Conservation (phyloP, 129 eudicot species). For the Rutidosis leptorrhynchoides region DNA sequence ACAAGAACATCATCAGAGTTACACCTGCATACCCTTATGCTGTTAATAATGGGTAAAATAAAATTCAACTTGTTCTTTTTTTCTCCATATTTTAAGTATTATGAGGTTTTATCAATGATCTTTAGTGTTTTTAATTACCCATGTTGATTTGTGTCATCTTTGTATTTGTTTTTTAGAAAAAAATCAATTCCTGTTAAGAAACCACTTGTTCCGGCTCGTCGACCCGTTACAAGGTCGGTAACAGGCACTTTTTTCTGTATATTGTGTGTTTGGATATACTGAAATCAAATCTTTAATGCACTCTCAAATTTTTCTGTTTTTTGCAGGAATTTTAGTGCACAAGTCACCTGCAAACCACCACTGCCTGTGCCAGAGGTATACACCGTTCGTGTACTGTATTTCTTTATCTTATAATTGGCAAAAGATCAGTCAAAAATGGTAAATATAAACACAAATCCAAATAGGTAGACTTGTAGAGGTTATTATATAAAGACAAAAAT, state of each 20-base stretch:
- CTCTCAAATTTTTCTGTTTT: conserved; percentile 6
- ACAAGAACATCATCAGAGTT: conserved; percentile 51
- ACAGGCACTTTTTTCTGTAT: conserved; percentile 20
- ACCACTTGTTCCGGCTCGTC: conserved; percentile 57
- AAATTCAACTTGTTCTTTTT: conserved; percentile 14
- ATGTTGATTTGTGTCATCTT: conserved; percentile 6
- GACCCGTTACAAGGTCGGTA: conserved; percentile 79
- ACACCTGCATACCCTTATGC: conserved; percentile 42
- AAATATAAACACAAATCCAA: neutral
- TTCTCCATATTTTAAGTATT: neutral
- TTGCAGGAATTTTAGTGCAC: conserved; percentile 72
- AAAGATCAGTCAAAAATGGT: neutral
- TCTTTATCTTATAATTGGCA: neutral
- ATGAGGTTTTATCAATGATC: neutral
- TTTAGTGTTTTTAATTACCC: neutral
- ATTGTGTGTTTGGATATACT: conserved; percentile 5
- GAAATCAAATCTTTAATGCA: neutral
- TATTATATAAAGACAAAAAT: too few species aligned
- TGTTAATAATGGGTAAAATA: conserved; percentile 45
- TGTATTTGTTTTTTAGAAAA: conserved; percentile 34
- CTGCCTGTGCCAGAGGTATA: conserved; percentile 40
- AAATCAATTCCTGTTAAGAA: conserved; percentile 43
- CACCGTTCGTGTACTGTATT: neutral
- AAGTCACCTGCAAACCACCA: conserved; percentile 38
- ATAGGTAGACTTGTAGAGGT: too few species aligned